phyloP scores from a whole-genome alignment of 805 yeast genomes.

The Barnettozyma populi region DNA sequence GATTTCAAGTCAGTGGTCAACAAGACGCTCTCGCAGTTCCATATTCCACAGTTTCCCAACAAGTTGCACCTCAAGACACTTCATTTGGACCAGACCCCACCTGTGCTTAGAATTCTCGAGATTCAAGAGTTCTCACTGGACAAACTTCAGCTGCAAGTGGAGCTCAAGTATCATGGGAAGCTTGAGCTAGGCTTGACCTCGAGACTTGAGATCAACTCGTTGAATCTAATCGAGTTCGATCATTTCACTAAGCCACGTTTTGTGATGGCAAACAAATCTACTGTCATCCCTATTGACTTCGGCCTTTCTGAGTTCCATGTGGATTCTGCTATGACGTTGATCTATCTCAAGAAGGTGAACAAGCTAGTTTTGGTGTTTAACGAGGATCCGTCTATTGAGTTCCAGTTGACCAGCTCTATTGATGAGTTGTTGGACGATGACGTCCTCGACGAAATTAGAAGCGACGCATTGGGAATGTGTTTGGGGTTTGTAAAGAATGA shows the following conservation, averaged over 20 bases:
- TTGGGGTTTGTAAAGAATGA: slow-evolving; percentile 19
- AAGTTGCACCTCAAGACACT: slow-evolving; percentile 15
- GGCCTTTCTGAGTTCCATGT: slow-evolving; percentile 14
- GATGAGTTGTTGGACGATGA: slow-evolving; percentile 26
- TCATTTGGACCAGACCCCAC: slow-evolving; percentile 14
- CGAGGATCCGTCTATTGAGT: slow-evolving; percentile 22
- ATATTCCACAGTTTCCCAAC: slow-evolving; percentile 19
- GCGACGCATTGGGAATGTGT: slow-evolving; percentile 18
- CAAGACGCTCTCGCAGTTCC: slow-evolving; percentile 15
- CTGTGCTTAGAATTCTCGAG: slow-evolving; percentile 19
- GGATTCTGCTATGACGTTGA: slow-evolving; percentile 20
- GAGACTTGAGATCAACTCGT: slow-evolving; percentile 21
- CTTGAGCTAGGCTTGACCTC: slow-evolving; percentile 17
- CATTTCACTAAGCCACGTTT: slow-evolving; percentile 23
- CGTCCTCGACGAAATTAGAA: slow-evolving; percentile 16
- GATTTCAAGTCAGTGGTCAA: slow-evolving; percentile 22
- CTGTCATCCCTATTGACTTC: slow-evolving; percentile 24
- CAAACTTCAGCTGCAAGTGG: slow-evolving; percentile 21
- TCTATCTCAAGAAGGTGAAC: slow-evolving; percentile 15
- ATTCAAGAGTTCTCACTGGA: slow-evolving; percentile 17
- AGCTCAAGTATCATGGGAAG: slow-evolving; percentile 22
- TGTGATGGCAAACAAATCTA: slow-evolving; percentile 20
- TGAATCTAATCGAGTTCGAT: slow-evolving; percentile 23
- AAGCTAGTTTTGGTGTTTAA: slow-evolving; percentile 22
- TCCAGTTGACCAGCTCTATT: slow-evolving; percentile 21